Evolutionary conservation across 2,329 filamentous ascomycete species (phyloP), one percentile per base, ranked within the genome.

Genomic region (Nemania sp.): DNA sequence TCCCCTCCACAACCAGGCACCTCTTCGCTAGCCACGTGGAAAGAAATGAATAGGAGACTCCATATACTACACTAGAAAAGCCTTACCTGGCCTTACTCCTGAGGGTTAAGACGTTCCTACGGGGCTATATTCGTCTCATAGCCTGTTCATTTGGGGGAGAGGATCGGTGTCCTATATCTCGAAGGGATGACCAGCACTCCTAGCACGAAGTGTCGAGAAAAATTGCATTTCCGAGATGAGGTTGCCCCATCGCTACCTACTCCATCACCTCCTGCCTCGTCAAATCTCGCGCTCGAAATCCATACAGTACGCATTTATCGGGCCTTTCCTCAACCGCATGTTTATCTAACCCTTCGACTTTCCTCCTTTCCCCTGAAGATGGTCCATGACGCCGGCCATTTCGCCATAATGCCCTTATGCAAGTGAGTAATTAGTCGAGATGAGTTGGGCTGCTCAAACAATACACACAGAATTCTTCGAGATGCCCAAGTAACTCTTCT

Each of bases 1-100:
- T 39, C 25, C 21, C 54, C 56, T 21, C 45, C 50, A 29, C 50
- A 55, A 55, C 39, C n/a, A 21, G 46, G 42, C 32, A n/a, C 48
- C 20, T 42, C 20, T 3, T 56, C 20, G 34, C 35, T 20, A 39
- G 17, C 21, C 34, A 18, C 32, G 37, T 29, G 25, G 37, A 15
- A 43, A 37, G 15, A 32, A 39, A 29, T 32, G 42, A 48, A 42
- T 47, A 29, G 20, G 47, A 47, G 20, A 32, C 32, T 48, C 29
- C 43, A 18, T 37, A 25, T 17, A 6, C 34, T 25, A 34, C 25
- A 29, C 25, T 29, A 29, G 7, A 37, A 17, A 20, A 45, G 15
- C 40, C 21, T 52, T 12, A 46, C 25, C n/a, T n/a, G n/a, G n/a
- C n/a, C 17, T 49, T 25, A 43, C 15, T 17, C 12, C 46, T 35